A percentile compares a stretch with the other conserved stretches of the same genome.
Conservation (phyloP, 495 filamentous ascomycete genomes). For the Penicillium ochrochloron region DNA sequence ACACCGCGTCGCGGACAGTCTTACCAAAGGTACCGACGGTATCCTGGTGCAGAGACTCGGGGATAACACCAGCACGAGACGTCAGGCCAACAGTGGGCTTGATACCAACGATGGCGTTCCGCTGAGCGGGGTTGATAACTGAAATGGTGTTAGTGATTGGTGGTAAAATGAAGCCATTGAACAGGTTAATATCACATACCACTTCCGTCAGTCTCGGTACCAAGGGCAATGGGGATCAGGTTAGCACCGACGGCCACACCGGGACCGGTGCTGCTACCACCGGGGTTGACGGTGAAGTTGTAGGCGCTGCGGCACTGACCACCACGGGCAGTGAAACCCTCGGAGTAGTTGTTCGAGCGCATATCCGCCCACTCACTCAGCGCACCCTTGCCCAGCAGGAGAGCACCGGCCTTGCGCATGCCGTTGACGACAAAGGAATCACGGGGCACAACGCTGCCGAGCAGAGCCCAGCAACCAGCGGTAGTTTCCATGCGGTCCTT, state of each 20-base stretch:
- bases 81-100: constrained; percentile 66
- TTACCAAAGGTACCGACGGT: constrained; percentile 68
- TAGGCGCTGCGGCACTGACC: constrained; percentile 70
- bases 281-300: constrained; percentile 71
- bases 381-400: constrained; percentile 71
- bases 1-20: constrained; percentile 68
- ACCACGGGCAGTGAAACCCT: constrained; percentile 68
- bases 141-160: constrained; percentile 1
- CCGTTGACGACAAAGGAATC: constrained; percentile 65
- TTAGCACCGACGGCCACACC: constrained; percentile 66
- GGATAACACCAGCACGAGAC: constrained; percentile 62
- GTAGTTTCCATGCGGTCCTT: constrained; percentile 73
- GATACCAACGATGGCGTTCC: constrained; percentile 67
- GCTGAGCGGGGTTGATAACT: constrained; percentile 72
- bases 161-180: background rate
- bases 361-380: constrained; percentile 78
- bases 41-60: constrained; percentile 68
- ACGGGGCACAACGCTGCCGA: constrained; percentile 66
- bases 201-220: constrained; percentile 78
- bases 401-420: constrained; percentile 66
- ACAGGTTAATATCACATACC: constrained; percentile 35
- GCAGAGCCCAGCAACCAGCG: constrained; percentile 60
- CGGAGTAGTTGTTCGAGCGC: constrained; percentile 71
- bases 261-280: constrained; percentile 67
- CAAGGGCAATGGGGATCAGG: constrained; percentile 63